These are phyloP conservation scores for Chlamydomonas sp. DNA, from an alignment of 139 green algal genomes.

Conservation along the genomic window DNA sequence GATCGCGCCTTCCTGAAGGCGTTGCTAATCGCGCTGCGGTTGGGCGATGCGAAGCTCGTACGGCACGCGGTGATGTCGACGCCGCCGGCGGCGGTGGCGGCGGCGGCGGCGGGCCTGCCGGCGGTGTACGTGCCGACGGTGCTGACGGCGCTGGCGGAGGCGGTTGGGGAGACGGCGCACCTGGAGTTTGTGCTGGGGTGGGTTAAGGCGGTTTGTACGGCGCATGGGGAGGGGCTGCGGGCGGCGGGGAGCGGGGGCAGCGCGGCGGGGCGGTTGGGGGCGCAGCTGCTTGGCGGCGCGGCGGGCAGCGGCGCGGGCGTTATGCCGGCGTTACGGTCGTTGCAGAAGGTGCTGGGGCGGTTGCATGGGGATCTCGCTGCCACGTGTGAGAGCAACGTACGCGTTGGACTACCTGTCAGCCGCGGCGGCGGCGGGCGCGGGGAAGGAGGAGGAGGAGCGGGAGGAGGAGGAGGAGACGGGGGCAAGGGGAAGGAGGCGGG, in stretches of 20 bases:
- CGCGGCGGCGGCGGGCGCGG: not conserved
- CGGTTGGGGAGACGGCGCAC: slow-evolving; percentile 71
- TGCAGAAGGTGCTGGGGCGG: slow-evolving; percentile 71
- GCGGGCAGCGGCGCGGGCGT: not conserved
- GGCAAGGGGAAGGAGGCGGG: not conserved
- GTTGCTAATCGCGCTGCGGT: slow-evolving; percentile 83
- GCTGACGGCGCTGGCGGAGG: slow-evolving; percentile 67
- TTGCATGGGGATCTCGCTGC: slow-evolving; percentile 75
- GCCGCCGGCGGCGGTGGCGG: slow-evolving; percentile 53
- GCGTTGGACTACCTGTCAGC: slow-evolving; percentile 79
- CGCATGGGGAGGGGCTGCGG: slow-evolving; percentile 68
- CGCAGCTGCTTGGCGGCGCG: not conserved
- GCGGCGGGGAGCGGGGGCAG: slow-evolving; percentile 11
- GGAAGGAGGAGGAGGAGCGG: not conserved
- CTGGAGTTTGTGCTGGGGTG: slow-evolving; percentile 87
- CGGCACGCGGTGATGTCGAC: slow-evolving; percentile 66
- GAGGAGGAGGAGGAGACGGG: not conserved
- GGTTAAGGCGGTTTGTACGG: slow-evolving; percentile 59
- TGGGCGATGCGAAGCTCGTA: slow-evolving; percentile 77
- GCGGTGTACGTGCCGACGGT: slow-evolving; percentile 53
- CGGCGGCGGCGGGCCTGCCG: slow-evolving; percentile 68
- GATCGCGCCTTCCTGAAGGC: slow-evolving; percentile 63
- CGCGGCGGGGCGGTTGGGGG: not conserved
- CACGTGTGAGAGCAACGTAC: slow-evolving; percentile 79
- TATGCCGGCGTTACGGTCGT: slow-evolving; percentile 56